phyloP scores from a whole-genome alignment of 2,329 filamentous ascomycete genomes.

The Niveomyces coronatus region DNA sequence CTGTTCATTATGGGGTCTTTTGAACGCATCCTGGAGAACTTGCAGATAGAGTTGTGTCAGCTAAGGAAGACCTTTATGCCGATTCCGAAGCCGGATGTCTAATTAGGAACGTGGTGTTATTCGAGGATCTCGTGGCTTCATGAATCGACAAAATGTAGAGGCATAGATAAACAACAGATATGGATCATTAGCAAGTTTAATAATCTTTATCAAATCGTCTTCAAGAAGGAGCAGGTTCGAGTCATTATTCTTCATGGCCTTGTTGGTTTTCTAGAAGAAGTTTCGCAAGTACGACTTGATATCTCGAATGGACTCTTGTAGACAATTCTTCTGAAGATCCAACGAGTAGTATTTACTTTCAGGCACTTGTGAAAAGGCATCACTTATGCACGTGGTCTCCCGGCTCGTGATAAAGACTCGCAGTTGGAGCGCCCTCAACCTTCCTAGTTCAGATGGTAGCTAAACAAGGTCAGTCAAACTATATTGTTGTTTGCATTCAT shows the following conservation, averaged over 20 bases:
- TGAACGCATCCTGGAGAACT: neutral
- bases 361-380: neutral
- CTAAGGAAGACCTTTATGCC: neutral
- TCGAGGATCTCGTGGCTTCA: neutral
- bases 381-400: neutral
- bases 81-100: neutral
- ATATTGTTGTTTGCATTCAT: neutral
- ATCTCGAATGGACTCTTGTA: too few relatives aligned
- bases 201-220: neutral
- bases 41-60: neutral
- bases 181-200: neutral
- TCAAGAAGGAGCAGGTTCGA: neutral
- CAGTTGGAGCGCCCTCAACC: neutral
- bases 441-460: neutral
- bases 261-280: too few relatives aligned
- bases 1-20: neutral
- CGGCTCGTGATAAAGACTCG: neutral
- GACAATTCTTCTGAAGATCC: too few relatives aligned
- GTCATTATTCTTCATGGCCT: conserved; percentile 1
- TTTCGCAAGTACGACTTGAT: too few relatives aligned
- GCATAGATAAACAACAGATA: neutral
- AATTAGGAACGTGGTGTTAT: neutral
- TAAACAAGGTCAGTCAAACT: neutral
- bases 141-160: neutral
- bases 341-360: too few relatives aligned